phyloP scores from a whole-genome alignment of 2,329 filamentous ascomycete genomes.

The Aspergillus ibericus region DNA sequence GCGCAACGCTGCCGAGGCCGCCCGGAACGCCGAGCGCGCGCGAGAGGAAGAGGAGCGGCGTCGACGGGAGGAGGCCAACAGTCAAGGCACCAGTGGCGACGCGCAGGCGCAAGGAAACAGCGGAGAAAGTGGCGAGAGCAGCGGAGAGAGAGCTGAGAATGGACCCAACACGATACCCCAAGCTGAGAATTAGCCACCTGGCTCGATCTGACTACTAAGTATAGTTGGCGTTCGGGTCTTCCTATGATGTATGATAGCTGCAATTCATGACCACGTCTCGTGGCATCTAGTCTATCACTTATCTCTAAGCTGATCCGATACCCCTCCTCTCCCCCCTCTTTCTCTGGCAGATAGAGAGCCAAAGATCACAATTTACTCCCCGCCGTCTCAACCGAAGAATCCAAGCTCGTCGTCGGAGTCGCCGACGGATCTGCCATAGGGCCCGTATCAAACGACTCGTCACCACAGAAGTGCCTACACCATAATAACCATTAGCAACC shows the following conservation, averaged over 20 bases:
- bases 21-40: constrained; percentile 29
- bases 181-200: constrained; percentile 6
- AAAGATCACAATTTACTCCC: constrained; percentile 24
- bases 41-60: constrained; percentile 27
- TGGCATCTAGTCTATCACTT: constrained; percentile 7
- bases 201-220: constrained; percentile 5
- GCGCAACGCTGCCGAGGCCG: constrained; percentile 52
- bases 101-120: constrained; percentile 9
- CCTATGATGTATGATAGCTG: constrained; percentile 3
- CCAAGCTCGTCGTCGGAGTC: constrained; percentile 8
- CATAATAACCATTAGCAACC: neutral
- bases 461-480: constrained; percentile 47
- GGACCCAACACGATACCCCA: constrained; percentile 15
- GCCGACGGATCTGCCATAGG: constrained; percentile 29
- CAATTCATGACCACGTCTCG: neutral
- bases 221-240: neutral
- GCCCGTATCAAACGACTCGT: constrained; percentile 47
- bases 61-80: constrained; percentile 18
- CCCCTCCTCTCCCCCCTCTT: too few species aligned
- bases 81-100: constrained; percentile 8
- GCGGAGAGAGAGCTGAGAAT: constrained; percentile 1
- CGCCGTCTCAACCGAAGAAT: constrained; percentile 1
- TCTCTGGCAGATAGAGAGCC: too few species aligned
- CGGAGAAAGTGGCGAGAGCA: neutral
- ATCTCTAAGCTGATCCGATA: too few species aligned